phyloP scores from a whole-genome alignment of 1,139 yeast genomes.

The Taphrina populina region DNA sequence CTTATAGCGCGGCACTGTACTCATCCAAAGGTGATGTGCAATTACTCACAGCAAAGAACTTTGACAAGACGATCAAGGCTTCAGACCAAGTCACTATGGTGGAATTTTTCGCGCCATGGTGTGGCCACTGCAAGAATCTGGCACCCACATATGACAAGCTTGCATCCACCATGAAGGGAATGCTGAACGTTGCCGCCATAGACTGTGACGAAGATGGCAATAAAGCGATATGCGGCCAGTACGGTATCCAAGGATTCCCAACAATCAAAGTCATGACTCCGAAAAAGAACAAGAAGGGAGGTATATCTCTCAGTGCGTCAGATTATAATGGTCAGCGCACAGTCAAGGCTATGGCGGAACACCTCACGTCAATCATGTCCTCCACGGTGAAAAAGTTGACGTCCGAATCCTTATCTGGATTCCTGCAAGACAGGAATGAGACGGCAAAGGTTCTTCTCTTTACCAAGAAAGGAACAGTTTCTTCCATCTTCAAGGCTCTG shows the following conservation, averaged over 20 bases:
- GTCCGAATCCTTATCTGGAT: neutral
- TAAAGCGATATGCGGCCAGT: conserved; percentile 26
- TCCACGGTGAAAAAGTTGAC: conserved; percentile 8
- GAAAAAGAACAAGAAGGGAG: conserved; percentile 2
- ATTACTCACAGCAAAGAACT: conserved; percentile 58
- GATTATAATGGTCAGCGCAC: conserved; percentile 34
- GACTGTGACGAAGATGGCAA: conserved; percentile 34
- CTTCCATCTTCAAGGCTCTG: conserved; percentile 20
- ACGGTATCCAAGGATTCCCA: conserved; percentile 76
- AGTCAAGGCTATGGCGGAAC: conserved; percentile 20
- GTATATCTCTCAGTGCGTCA: conserved; percentile 1
- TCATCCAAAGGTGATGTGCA: conserved; percentile 10
- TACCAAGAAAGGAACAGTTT: conserved; percentile 22
- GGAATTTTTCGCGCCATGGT: conserved; percentile 97
- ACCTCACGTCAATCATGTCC: conserved; percentile 11
- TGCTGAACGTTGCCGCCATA: conserved; percentile 46
- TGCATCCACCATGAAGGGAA: conserved; percentile 45
- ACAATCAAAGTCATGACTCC: conserved; percentile 63
- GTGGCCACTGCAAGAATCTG: conserved; percentile 96
- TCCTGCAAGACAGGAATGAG: conserved; percentile 1
- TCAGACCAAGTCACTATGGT: conserved; percentile 78
- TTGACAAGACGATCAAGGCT: conserved; percentile 66
- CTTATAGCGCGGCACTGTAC: neutral
- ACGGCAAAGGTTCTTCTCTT: conserved; percentile 19
- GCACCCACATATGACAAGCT: conserved; percentile 65